Evolutionary conservation across 495 filamentous ascomycete species (phyloP).

Genomic region (Apiosordaria backusii): DNA sequence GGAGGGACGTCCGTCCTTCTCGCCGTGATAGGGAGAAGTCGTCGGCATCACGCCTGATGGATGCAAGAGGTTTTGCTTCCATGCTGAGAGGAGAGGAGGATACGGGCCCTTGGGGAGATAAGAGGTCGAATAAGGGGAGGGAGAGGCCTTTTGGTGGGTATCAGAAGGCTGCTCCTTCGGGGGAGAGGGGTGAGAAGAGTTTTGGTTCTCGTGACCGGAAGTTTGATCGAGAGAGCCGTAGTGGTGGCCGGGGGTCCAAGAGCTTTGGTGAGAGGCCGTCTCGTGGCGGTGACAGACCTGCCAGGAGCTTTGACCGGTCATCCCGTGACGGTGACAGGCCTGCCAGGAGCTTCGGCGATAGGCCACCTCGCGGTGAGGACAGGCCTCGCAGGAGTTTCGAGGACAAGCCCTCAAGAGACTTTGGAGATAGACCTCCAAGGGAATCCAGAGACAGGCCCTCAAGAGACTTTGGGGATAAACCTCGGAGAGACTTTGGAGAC

Average conservation of each 20-base stretch:
- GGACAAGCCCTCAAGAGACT: neutral
- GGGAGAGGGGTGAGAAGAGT: neutral
- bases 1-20: neutral
- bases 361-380: neutral
- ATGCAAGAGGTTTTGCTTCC: neutral
- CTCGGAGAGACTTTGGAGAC: neutral
- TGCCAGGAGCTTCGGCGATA: neutral
- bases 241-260: neutral
- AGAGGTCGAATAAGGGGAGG: neutral
- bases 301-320: neutral
- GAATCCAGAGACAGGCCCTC: neutral
- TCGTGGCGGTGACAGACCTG: slow-evolving; percentile 1
- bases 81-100: neutral
- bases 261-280: neutral
- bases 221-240: neutral
- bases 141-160: neutral
- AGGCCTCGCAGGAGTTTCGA: neutral
- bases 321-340: neutral
- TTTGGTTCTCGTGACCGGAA: neutral
- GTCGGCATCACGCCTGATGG: neutral
- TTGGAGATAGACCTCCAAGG: neutral
- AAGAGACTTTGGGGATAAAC: neutral
- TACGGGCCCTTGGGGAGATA: neutral
- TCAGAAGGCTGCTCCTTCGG: neutral
- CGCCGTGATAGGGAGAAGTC: neutral